Conservation (phyloP, 1,284 basidiomycete species). For the Sporisorium scitamineum region DNA sequence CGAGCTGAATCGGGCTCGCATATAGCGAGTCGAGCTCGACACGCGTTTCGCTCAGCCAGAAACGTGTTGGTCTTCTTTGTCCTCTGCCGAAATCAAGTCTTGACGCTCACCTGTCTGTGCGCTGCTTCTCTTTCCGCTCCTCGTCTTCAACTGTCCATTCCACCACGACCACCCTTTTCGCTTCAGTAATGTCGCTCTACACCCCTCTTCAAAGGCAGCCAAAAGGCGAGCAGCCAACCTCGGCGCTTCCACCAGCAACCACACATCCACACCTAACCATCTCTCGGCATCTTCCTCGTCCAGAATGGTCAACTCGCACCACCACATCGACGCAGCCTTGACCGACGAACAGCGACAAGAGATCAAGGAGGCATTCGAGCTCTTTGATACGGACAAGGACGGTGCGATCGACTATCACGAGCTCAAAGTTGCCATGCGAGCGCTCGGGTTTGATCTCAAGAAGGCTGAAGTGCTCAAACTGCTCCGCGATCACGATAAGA, state of each 20-base stretch:
- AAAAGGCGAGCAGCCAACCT: conserved; percentile 37
- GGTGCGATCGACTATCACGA: conserved; percentile 88
- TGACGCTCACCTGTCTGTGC: conserved; percentile 16
- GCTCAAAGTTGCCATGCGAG: conserved; percentile 97
- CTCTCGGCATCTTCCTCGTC: conserved; percentile 25
- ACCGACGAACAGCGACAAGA: conserved; percentile 96
- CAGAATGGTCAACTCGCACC: conserved; percentile 31
- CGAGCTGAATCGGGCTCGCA: background rate
- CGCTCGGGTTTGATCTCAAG: conserved; percentile 96
- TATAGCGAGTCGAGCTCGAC: background rate
- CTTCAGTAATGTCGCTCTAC: conserved; percentile 48
- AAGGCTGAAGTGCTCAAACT: conserved; percentile 98
- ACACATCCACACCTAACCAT: conserved; percentile 33
- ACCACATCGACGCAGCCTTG: conserved; percentile 70
- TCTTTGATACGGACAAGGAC: conserved; percentile 99
- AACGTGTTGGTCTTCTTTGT: conserved; percentile 32
- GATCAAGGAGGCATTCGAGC: conserved; percentile 98
- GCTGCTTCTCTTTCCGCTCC: background rate
- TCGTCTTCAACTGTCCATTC: background rate
- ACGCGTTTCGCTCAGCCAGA: background rate
- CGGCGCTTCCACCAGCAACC: conserved; percentile 28
- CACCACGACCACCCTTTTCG: conserved; percentile 6
- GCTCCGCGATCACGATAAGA: conserved; percentile 90
- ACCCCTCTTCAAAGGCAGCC: conserved; percentile 51
- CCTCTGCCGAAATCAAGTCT: conserved; percentile 14